phyloP scores from a whole-genome alignment of 805 yeast genomes.

The Scheffersomyces amazonensis region DNA sequence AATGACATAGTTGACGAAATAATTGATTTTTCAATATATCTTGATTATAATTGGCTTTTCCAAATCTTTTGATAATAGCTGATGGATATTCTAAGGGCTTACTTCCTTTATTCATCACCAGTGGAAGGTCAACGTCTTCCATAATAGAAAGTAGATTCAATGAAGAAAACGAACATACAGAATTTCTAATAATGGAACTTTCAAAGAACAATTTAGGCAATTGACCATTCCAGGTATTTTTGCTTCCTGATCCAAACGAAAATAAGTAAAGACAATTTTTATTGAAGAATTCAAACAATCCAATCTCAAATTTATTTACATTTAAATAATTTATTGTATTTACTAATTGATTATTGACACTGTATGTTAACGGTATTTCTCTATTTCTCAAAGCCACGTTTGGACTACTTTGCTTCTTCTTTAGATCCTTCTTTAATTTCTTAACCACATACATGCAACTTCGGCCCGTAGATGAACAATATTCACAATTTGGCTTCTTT shows the following conservation, averaged over 20 bases:
- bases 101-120: neutral
- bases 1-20: constrained; percentile 3
- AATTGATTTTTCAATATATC: neutral
- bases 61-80: neutral
- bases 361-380: no score
- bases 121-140: no score
- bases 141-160: neutral
- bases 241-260: constrained; percentile 17
- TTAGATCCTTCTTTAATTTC: no score
- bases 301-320: constrained; percentile 6
- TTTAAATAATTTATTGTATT: neutral
- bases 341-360: neutral
- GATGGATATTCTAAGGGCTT: no score
- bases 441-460: constrained; percentile 7
- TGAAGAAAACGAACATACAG: constrained; percentile 20
- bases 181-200: constrained; percentile 21
- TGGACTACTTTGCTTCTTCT: no score
- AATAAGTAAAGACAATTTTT: constrained; percentile 23
- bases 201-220: constrained; percentile 22
- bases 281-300: constrained; percentile 22
- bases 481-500: constrained; percentile 28
- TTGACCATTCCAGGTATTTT: constrained; percentile 20
- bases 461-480: constrained; percentile 21
- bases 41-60: neutral
- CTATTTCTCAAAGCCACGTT: no score